phyloP scores from a whole-genome alignment of 2,329 filamentous ascomycete species.

The Graphilbum fragrans region DNA sequence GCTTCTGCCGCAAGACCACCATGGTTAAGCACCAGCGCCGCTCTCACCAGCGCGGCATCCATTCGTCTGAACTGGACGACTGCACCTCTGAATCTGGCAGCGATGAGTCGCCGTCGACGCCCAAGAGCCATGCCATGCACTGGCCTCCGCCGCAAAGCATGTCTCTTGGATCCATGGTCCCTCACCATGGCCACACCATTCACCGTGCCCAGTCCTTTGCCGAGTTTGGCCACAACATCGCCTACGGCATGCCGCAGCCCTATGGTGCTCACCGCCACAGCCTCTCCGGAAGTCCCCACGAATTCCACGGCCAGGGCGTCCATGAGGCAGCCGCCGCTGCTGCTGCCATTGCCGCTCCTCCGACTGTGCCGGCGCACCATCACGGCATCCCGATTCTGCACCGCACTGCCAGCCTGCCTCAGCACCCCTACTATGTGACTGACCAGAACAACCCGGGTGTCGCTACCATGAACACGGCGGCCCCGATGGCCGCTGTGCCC shows the following conservation, averaged over 20 bases:
- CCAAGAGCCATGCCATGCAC: slow-evolving; percentile 37
- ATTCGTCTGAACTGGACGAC: slow-evolving; percentile 43
- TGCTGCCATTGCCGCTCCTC: slow-evolving; percentile 1
- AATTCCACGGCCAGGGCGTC: slow-evolving; percentile 29
- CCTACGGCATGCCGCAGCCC: slow-evolving; percentile 29
- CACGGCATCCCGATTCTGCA: slow-evolving; percentile 34
- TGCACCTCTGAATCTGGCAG: slow-evolving; percentile 43
- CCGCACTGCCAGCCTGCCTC: slow-evolving; percentile 32
- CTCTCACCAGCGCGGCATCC: slow-evolving; percentile 46
- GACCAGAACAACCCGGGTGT: slow-evolving; percentile 51
- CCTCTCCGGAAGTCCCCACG: slow-evolving; percentile 29
- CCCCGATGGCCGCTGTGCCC: slow-evolving; percentile 22
- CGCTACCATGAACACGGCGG: slow-evolving; percentile 42
- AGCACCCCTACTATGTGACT: slow-evolving; percentile 42
- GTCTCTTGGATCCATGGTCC: slow-evolving; percentile 20
- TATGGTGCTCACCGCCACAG: slow-evolving; percentile 29
- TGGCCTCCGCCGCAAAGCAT: slow-evolving; percentile 33
- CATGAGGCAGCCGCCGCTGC: slow-evolving; percentile 17
- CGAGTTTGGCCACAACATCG: slow-evolving; percentile 37
- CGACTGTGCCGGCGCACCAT: slow-evolving; percentile 16
- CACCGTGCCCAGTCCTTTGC: slow-evolving; percentile 42
- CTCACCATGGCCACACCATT: slow-evolving; percentile 21
- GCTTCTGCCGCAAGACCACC: slow-evolving; percentile 61
- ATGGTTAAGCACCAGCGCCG: slow-evolving; percentile 56
- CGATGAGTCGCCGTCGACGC: slow-evolving; percentile 47